Base-by-base conservation (phyloP, 1,284 basidiomycete species). In the Rhodotorula sp. region DNA sequence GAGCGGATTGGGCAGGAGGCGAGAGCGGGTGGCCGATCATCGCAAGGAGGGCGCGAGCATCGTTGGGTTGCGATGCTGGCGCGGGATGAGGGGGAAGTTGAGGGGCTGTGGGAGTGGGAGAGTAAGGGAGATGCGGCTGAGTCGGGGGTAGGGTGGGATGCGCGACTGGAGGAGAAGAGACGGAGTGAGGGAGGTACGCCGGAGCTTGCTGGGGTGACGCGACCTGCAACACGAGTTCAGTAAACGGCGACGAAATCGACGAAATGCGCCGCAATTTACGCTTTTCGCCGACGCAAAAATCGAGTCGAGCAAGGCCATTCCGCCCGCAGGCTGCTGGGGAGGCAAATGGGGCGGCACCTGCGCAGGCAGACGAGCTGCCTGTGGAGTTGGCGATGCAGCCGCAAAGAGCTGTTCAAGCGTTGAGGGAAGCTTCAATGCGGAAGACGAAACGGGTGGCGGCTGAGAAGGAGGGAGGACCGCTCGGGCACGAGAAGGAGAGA, bases 271-370 rank as follows among this genome's bases (percentile, higher is more conserved):
- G 8, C 3, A 7, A 40, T 57, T 22, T 15, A 54, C 46, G 26
- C 46, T n/a, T 81, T 82, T 1, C 82, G 80, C 52, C 85, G 79
- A 15, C 85, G 64, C 65, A 47, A 78, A 75, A 10, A 77, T 65
- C 4, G 80, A 69, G 6, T 77, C 68, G 59, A 75, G 56, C 13
- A 77, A 37, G 28, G 66, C 65, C 59, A 67, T 56, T 6, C 75
- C 74, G 24, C 22, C 18, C 31, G 48, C 56, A 30, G 24, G 64
- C 50, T 7, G 68, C 28, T 22, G 57, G 30, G 16, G 47, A 50
- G 6, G 55, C 13, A 34, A 28, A 48, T 34, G 67, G 37, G 37
- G 65, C n/a, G n/a, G 69, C 34, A 28, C 67, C 51, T 30, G 68
- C 40, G 44, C 70, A 67, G 60, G 75, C 65, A 44, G 65, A 62